A percentile compares a stretch with the other conserved stretches of the same genome.
Evolutionary conservation across 2,329 filamentous ascomycete species (phyloP).

Genomic region (Colletotrichum lindemuthianum): DNA sequence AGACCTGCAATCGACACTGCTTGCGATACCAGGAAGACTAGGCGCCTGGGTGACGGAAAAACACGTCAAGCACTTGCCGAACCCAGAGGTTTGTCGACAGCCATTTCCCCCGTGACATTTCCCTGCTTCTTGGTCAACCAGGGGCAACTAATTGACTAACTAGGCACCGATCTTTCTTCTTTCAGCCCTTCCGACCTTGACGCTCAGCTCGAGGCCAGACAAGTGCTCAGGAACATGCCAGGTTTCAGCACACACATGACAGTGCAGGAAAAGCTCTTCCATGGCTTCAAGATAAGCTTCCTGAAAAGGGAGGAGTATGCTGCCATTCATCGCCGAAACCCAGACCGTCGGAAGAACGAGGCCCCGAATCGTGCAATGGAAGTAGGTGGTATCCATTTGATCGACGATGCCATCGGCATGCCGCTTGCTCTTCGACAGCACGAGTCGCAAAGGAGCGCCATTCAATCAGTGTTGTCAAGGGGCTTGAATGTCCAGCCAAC

Average conservation of each 20-base stretch:
- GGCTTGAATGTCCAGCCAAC: neutral
- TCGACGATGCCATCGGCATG: constrained; percentile 1
- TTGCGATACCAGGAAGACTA: too few relatives aligned
- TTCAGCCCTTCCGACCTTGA: too few relatives aligned
- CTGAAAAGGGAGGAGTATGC: neutral
- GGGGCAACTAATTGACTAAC: too few relatives aligned
- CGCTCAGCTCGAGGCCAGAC: neutral
- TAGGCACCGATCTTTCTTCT: too few relatives aligned
- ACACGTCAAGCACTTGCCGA: too few relatives aligned
- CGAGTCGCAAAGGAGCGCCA: neutral
- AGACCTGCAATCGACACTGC: too few relatives aligned
- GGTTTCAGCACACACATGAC: constrained; percentile 5
- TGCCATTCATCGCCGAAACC: neutral
- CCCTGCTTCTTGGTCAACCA: too few relatives aligned
- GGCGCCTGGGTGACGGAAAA: too few relatives aligned
- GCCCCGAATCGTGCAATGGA: neutral
- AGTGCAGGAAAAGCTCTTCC: constrained; percentile 13
- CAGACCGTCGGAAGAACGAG: neutral
- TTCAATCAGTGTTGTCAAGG: neutral
- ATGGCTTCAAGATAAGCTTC: neutral
- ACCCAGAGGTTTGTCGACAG: too few relatives aligned
- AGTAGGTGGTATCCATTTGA: constrained; percentile 6
- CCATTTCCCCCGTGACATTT: too few relatives aligned
- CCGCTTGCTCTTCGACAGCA: constrained; percentile 3
- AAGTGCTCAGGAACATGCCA: constrained; percentile 1